Evolutionary conservation across 2,329 filamentous ascomycete genomes (phyloP), one percentile per base, ranked within the genome.

Genomic region (Trichophyton benhamiae): DNA sequence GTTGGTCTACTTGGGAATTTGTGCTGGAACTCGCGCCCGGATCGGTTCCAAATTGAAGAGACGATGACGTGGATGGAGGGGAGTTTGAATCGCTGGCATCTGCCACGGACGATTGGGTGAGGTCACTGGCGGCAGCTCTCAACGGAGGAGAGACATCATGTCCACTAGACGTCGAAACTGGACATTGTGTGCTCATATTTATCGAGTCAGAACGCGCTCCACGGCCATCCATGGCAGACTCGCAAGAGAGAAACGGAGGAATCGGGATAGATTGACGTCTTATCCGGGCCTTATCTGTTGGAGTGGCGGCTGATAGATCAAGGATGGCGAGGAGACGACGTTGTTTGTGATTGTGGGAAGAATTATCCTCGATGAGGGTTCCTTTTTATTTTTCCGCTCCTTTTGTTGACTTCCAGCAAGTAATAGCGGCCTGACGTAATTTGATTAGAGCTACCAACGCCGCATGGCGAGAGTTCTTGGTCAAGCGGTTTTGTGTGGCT

Each of bases 21-120:
- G 17, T 17, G 41, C 20, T 33, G 13, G 42, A 48, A 17, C 42
- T 58, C 55, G 22, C 55, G 33, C 36, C 55, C 11, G 41, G n/a
- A 64, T 25, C 62, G 53, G 25, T 59, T 59, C 22, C 58, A 59
- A 59, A 49, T 15, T 59, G 58, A 22, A 58, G 46, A 6, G 65
- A 65, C 13, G 63, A 60, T 52, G 63, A 64, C 3, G 63, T 65
- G 1, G 64, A 61, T 11, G 65, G 61, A 9, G 65, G 62, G 15
- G 59, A 42, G 36, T 65, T 60, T 20, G 63, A 25, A 27, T 61
- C 61, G 44, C 53, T 62, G n/a, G 49, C 53, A 20, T 65, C 63
- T 6, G 61, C 55, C 22, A 63, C 46, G 13, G 65, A 62, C 20
- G 65, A 64, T 17, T 63, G 65, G 20, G 63, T 61, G 30, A 65